phyloP scores from a whole-genome alignment of 768 basidiomycete species.

The Agaricus sinodeliciosus region DNA sequence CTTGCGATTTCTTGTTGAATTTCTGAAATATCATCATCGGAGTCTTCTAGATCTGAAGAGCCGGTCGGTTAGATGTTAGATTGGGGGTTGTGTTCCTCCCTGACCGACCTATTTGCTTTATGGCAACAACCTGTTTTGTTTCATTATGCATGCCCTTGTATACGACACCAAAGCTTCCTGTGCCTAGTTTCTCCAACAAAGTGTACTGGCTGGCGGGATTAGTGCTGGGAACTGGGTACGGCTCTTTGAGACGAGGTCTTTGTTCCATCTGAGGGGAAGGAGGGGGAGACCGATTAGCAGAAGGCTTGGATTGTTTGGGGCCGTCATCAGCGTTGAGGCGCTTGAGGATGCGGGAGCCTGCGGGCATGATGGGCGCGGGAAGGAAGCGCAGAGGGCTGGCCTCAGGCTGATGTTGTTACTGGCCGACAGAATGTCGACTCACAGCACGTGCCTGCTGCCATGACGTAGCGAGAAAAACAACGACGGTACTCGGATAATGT shows the following conservation, averaged over 20 bases:
- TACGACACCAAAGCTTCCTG: slow-evolving; percentile 93
- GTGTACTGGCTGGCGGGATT: slow-evolving; percentile 91
- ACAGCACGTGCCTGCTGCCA: too few relatives aligned
- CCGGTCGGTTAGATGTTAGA: slow-evolving; percentile 5
- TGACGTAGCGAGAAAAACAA: too few relatives aligned
- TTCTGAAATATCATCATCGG: slow-evolving; percentile 97
- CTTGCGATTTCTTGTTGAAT: slow-evolving; percentile 99
- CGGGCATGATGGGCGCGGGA: slow-evolving; percentile 10
- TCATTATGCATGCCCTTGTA: slow-evolving; percentile 97
- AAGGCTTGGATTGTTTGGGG: slow-evolving; percentile 31
- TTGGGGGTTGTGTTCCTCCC: background rate
- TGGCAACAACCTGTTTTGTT: slow-evolving; percentile 90
- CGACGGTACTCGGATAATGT: too few relatives aligned
- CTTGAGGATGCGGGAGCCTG: slow-evolving; percentile 13
- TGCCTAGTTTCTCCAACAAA: slow-evolving; percentile 92
- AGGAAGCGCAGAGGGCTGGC: slow-evolving; percentile 8
- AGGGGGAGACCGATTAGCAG: slow-evolving; percentile 39
- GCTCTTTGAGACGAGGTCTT: slow-evolving; percentile 40
- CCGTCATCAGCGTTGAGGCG: slow-evolving; percentile 8
- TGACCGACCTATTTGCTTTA: slow-evolving; percentile 93
- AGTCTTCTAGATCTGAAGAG: slow-evolving; percentile 84
- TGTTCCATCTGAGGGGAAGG: slow-evolving; percentile 40
- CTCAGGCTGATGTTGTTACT: too few relatives aligned
- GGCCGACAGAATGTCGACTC: too few relatives aligned
- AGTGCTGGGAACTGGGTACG: slow-evolving; percentile 63